Base-by-base conservation (phyloP, 2,329 filamentous ascomycete species). In the Ophiostoma novo-ulmi region DNA sequence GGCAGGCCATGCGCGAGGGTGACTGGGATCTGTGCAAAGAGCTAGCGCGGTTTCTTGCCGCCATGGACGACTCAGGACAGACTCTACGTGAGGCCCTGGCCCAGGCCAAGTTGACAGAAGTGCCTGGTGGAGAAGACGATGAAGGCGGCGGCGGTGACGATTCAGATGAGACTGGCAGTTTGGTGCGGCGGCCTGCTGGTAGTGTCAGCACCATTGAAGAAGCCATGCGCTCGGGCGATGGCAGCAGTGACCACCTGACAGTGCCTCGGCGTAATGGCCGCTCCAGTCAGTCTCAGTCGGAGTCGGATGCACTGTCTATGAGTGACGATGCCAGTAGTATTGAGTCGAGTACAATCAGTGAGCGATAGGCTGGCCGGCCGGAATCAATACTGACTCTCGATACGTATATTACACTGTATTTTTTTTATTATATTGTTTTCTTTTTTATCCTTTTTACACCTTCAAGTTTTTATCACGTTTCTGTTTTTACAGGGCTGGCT, bases 11-110 rank as follows among this genome's bases (percentile, higher is more conserved):
- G 76, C 85, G 88, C 41, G 93, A 94, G 78, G 88, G 89, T 67
- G 94, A 98, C 77, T 99, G 94, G 93, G 94, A 98, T 75, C 82
- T 99, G 38, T 98, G 95, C 81, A 95, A 93, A 76, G 95, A 99
- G 79, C 84, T 99, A 38, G 94, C 95, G 13, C 85, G 94, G n/a
- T 99, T 99, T 80, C 81, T 99, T 71, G 93, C 96, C 66, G 94
- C 94, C 5, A 88, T 99, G 76, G 95, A 99, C 77, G 89, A 92
- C 74, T 91, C 89, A 17, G 95, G 95, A 0, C 88, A 90, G 74
- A 94, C 92, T 64, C 83, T 99, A 67, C 84, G 87, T 70, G 87
- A 90, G 75, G 91, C 91, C 1, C 84, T 96, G 79, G 85, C 87
- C 74, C 82, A 88, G 79, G 85, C 88, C 7, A 26, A 22, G 67